These are phyloP conservation scores for Artemisia annua DNA, from an alignment of 129 eudicot species.

Conservation along the genomic window DNA sequence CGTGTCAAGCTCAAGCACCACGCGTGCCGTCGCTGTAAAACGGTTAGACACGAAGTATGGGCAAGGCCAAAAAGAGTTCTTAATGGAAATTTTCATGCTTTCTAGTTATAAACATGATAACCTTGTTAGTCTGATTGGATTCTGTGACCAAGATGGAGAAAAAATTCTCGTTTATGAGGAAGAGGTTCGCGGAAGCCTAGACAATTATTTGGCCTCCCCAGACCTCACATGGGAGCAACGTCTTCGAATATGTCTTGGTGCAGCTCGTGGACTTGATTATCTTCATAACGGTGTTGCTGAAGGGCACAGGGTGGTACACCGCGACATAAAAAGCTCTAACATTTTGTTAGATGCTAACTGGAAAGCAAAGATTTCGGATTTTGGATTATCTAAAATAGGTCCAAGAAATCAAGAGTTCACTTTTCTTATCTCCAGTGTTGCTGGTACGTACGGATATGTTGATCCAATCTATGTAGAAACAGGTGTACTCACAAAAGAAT, in stretches of 20 bases:
- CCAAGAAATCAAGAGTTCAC: conserved; percentile 7
- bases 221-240: conserved; percentile 31
- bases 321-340: conserved; percentile 26
- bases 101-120: conserved; percentile 23
- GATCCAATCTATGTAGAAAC: conserved; percentile 1
- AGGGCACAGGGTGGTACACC: conserved; percentile 23
- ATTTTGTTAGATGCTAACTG: not conserved
- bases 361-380: too few relatives aligned
- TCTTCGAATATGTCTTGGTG: not conserved
- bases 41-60: conserved; percentile 14
- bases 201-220: not conserved
- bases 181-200: conserved; percentile 28
- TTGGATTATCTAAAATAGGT: not conserved
- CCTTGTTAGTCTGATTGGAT: conserved; percentile 24
- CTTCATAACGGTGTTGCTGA: not conserved
- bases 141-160: conserved; percentile 9
- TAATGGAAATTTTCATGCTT: conserved; percentile 25
- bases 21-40: conserved; percentile 17
- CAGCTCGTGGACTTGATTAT: too few relatives aligned
- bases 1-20: too few relatives aligned
- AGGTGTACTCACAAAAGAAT: conserved; percentile 18
- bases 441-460: conserved; percentile 11
- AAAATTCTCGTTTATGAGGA: conserved; percentile 19
- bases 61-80: conserved; percentile 22
- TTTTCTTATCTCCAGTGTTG: conserved; percentile 11